Base-by-base conservation (phyloP, 495 filamentous ascomycete species). In the Penicillium dipodomyicola region DNA sequence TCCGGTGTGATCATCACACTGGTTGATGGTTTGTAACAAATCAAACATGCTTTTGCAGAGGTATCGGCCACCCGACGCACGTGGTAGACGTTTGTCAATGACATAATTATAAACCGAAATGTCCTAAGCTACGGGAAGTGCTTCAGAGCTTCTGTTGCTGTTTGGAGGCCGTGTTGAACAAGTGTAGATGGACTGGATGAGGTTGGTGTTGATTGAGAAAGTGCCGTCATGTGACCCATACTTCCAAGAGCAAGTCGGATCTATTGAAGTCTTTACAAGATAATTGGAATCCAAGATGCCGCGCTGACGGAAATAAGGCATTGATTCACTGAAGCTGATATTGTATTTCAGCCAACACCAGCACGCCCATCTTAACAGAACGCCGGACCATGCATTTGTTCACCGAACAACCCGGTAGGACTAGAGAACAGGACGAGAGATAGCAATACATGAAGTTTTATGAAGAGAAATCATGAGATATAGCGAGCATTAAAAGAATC, bases 1-100 rank as follows among this genome's bases (percentile, higher is more conserved):
- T 96, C 91, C 0, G 90, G 81, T 2, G 91, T 96, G 58, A 96
- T 87, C 56, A 98, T 77, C 23, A 97, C 94, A 64, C 84, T 91
- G 8, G 86, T 83, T 45, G 87, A 91, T 5, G 89, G 87, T 70
- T 94, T 96, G 79, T 86, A 92, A 77, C 94, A 98, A 58, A 98
- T 84, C 65, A 87, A 83, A 71, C 94, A 98, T 43, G 90, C 78
- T 70, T 90, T 96, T 5, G 87, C 80, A 10, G 83, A 81, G 40
- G 87, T 84, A 47, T 96, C 91, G 22, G 94, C 92, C 46, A 98
- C 94, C 56, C 83, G 89, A 45, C 95, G 90, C 56, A 92, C 86
- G 58, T 92, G 85, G 74, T 91, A 98, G 25, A 87, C 72, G 65
- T 98, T 98, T 22, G 83, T 81, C 39, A 96, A 81, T 22, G 87